phyloP scores from a whole-genome alignment of 1,139 yeast genomes.

The Saccharomyces hybrid region DNA sequence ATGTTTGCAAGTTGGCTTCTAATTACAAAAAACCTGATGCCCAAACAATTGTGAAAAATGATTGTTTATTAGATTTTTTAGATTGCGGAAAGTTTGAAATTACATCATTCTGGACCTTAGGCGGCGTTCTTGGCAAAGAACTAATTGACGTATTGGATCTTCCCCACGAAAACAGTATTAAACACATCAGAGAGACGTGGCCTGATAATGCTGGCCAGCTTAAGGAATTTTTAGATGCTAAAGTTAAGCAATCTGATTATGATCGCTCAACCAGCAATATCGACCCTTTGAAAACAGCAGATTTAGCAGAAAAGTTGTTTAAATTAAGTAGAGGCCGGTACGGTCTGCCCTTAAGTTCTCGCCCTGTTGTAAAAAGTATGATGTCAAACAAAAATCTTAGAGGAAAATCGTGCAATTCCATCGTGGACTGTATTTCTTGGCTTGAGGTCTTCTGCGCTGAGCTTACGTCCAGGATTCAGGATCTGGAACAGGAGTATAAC shows the following conservation, averaged over 20 bases:
- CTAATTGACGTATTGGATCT: constrained; percentile 41
- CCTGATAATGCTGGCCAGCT: constrained; percentile 28
- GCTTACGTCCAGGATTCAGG: constrained; percentile 58
- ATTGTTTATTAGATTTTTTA: constrained; percentile 45
- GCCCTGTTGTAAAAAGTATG: constrained; percentile 75
- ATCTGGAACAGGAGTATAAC: constrained; percentile 60
- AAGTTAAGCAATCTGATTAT: constrained; percentile 16
- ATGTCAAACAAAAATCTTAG: constrained; percentile 76
- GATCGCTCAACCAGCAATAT: constrained; percentile 20
- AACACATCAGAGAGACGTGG: constrained; percentile 43
- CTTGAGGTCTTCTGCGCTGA: constrained; percentile 77
- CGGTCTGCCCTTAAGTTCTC: constrained; percentile 43
- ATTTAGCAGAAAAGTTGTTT: constrained; percentile 45
- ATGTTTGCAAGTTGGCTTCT: constrained; percentile 82
- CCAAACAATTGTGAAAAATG: constrained; percentile 63
- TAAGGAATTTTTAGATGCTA: constrained; percentile 22
- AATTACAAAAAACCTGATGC: constrained; percentile 78
- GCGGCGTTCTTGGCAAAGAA: constrained; percentile 78
- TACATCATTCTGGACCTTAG: constrained; percentile 79
- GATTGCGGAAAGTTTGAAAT: constrained; percentile 47
- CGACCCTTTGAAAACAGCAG: constrained; percentile 27
- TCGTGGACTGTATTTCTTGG: constrained; percentile 69
- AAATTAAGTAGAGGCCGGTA: constrained; percentile 59
- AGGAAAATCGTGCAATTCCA: constrained; percentile 43
- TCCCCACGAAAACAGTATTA: constrained; percentile 37